A percentile compares a stretch with the other conserved stretches of the same genome.
These are phyloP conservation scores for Penicillium verhagenii DNA, from an alignment of 495 filamentous ascomycete genomes.

Conservation along the genomic window DNA sequence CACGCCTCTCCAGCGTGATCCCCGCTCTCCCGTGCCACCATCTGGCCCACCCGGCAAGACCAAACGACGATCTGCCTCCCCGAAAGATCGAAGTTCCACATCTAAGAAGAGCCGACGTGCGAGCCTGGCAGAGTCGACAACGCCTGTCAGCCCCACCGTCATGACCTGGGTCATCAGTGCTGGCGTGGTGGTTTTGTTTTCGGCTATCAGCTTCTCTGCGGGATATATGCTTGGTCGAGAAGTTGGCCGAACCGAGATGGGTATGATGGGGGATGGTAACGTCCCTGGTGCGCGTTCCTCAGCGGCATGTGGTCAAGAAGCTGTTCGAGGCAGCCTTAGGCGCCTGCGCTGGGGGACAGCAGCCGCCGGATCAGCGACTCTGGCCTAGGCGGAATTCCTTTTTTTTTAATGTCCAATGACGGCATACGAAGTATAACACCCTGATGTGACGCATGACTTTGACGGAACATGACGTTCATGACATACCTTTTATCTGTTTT, in stretches of 20 bases:
- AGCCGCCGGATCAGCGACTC: slow-evolving; percentile 36
- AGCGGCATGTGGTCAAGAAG: slow-evolving; percentile 42
- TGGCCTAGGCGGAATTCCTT: slow-evolving; percentile 22
- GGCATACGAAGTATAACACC: not conserved
- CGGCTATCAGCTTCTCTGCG: slow-evolving; percentile 88
- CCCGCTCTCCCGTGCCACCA: slow-evolving; percentile 25
- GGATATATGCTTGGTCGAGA: slow-evolving; percentile 88
- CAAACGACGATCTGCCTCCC: slow-evolving; percentile 51
- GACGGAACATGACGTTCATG: not conserved
- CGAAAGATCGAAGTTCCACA: slow-evolving; percentile 50
- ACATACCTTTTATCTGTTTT: not conserved
- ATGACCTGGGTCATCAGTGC: slow-evolving; percentile 91
- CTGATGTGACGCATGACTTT: slow-evolving; percentile 5
- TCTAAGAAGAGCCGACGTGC: slow-evolving; percentile 56
- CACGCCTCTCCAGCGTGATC: slow-evolving; percentile 20
- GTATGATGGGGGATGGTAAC: slow-evolving; percentile 32
- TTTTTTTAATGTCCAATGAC: not conserved
- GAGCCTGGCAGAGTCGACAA: slow-evolving; percentile 26
- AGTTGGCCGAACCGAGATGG: slow-evolving; percentile 67
- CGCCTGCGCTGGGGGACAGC: slow-evolving; percentile 45
- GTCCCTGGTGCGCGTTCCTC: slow-evolving; percentile 34
- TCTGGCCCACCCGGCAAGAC: slow-evolving; percentile 33
- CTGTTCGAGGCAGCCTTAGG: slow-evolving; percentile 42
- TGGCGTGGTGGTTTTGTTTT: slow-evolving; percentile 87
- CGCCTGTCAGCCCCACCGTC: slow-evolving; percentile 59